Base-by-base conservation (phyloP, 2,329 filamentous ascomycete species). In the Hypoxylon sp. region DNA sequence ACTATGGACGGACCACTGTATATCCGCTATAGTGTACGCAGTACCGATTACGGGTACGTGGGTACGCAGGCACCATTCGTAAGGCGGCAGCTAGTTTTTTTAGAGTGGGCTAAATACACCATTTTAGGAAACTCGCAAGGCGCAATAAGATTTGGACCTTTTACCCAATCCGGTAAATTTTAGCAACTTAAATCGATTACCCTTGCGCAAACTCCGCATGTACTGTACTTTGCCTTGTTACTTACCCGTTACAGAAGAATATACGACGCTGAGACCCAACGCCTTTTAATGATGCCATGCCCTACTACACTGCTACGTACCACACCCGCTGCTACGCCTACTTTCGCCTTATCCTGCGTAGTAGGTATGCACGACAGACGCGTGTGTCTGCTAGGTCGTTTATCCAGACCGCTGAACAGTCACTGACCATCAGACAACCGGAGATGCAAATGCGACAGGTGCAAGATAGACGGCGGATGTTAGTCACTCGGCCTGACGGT, bases 1-100 rank as follows among this genome's bases (percentile, higher is more conserved):
- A 55, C 35, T 31, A 42, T 35, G 29, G 3, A 35, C 21, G 27
- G 27, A 32, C 54, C 54, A 44, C 39, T 35, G 17, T 35, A 47
- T 56, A 47, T 11, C 53, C 53, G 53, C 39, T 46, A 58, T 48
- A 47, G 44, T 42, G 17, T 17, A 37, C 35, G 15, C n/a, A 24
- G 31, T 15, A 13, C 11, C 10, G 55, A 50, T 29, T 7, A 7
- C 50, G n/a, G 31, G 46, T 50, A 64, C 44, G 17, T 5, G 56
- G 32, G 44, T 55, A 61, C 58, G 46, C 27, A 54, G 15, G 24
- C 5, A 27, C 24, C 1, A 24, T 29, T 50, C 39, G n/a, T 71
- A 74, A 55, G 73, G 72, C 69, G 67, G 71, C 71, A 71, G 53
- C 67, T 53, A 50, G 58, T 71, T 66, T 27, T 71, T 66, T 27